Conservation (phyloP, 1,284 basidiomycete genomes). For the Sporisorium reilianum region DNA sequence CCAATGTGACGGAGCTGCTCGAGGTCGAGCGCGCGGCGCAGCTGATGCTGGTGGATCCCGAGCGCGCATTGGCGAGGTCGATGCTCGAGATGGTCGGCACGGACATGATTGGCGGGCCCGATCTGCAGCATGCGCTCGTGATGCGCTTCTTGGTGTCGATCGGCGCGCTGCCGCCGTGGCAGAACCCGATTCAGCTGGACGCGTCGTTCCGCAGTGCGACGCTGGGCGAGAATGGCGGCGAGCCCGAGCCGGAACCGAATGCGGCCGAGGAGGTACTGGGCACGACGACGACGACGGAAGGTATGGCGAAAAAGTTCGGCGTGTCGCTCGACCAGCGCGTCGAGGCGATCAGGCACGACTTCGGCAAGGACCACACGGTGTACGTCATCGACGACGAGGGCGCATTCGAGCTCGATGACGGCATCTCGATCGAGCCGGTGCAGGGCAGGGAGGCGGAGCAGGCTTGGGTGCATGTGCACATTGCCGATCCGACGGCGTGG, state of each 20-base stretch:
- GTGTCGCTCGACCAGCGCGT: conserved; percentile 30
- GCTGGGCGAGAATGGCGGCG: conserved; percentile 17
- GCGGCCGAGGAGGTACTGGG: not conserved
- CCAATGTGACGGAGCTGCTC: conserved; percentile 6
- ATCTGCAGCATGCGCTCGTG: conserved; percentile 55
- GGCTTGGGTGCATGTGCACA: conserved; percentile 88
- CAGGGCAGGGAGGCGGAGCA: conserved; percentile 65
- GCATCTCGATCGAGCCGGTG: conserved; percentile 78
- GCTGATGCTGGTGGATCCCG: conserved; percentile 14
- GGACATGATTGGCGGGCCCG: conserved; percentile 25
- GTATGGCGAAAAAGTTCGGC: conserved; percentile 19
- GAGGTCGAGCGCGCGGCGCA: conserved; percentile 12
- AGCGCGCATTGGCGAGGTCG: conserved; percentile 8
- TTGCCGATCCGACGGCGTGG: conserved; percentile 89
- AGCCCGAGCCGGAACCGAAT: conserved; percentile 12
- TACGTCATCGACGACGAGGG: conserved; percentile 87
- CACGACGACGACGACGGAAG: not conserved
- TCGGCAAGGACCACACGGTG: conserved; percentile 79
- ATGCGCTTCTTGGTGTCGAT: conserved; percentile 47
- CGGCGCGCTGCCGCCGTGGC: conserved; percentile 56
- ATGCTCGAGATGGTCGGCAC: conserved; percentile 33
- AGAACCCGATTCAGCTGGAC: conserved; percentile 53
- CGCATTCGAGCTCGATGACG: conserved; percentile 94
- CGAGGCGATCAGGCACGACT: conserved; percentile 76
- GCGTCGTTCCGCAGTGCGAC: conserved; percentile 32